Base-by-base conservation (phyloP, 352 stramenopile genomes). In the Globisporangium abappressorium region DNA sequence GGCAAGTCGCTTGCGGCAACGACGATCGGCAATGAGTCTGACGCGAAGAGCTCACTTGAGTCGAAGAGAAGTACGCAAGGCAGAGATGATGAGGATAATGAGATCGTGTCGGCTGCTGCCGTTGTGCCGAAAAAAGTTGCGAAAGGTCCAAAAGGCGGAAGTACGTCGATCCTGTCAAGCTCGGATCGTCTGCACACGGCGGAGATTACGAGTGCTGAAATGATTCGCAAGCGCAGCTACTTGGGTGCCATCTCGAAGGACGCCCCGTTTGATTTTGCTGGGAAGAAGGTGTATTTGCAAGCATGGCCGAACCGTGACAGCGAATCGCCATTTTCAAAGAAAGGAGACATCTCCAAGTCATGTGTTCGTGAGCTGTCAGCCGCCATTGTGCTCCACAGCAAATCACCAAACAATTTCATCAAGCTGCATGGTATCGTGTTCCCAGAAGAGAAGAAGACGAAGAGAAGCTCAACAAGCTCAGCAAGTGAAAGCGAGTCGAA, bases 261-360 rank as follows among this genome's bases (percentile, higher is more conserved):
- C 14, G 59, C 77, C 49, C 62, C 54, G 14, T 71, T 83, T 6
- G 80, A 90, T 55, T 46, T 94, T 8, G 82, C 76, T 57, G 82
- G 76, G 0, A 73, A 80, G 24, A 64, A 75, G 1, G 74, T 95
- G 26, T 93, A 92, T 68, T 55, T 96, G 34, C 82, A 94, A 68
- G 82, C 84, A 14, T 96, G 86, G 86, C 85, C 88, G 12, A 92
- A 92, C 41, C 83, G 85, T 14, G 82, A 93, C 61, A 74, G 84
- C 41, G 72, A 86, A 28, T 43, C 75, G 1, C 75, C 87, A 46
- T 87, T 87, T 51, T 81, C 73, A 8, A 64, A 81, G 24, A 69
- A 82, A 63, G 73, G 54, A 5, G 84, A 80, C 0, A 82, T 91
- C 3, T 80, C 79, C 26, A 73, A 81, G 56, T 75, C 79, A 1